Conservation (phyloP, 139 green algal species). For the Chlamydomonas urium region DNA sequence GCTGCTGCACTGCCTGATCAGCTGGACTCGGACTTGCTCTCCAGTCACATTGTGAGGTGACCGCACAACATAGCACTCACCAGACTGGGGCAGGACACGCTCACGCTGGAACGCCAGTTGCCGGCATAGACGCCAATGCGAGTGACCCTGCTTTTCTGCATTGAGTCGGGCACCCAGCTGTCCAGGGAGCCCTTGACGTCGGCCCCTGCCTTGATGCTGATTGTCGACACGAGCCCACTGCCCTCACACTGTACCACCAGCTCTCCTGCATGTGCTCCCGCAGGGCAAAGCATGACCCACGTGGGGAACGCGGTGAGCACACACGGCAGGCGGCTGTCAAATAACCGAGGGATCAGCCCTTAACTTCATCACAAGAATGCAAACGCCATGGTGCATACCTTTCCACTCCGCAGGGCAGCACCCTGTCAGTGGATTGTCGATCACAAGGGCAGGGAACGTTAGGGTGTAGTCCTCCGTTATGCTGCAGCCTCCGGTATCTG, state of each 20-base stretch:
- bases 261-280: slow-evolving; percentile 36
- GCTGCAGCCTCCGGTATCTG: too few species aligned
- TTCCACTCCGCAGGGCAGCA: slow-evolving; percentile 1
- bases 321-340: too few species aligned
- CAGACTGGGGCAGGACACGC: slow-evolving; percentile 2
- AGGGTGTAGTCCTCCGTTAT: too few species aligned
- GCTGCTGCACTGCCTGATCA: neutral
- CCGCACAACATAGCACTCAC: neutral
- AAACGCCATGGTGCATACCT: slow-evolving; percentile 4
- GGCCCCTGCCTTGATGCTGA: slow-evolving; percentile 29
- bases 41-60: neutral
- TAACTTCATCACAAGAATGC: too few species aligned
- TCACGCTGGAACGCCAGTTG: neutral
- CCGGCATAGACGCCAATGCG: neutral
- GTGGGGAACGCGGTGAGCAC: too few species aligned
- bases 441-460: slow-evolving; percentile 26
- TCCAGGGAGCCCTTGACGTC: slow-evolving; percentile 34
- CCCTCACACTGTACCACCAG: slow-evolving; percentile 27
- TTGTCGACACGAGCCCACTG: slow-evolving; percentile 15
- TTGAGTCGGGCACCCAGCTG: neutral
- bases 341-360: too few species aligned
- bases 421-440: slow-evolving; percentile 9
- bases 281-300: neutral
- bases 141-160: neutral
- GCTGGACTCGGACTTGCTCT: too few species aligned